Base-by-base conservation (phyloP, 1,139 yeast species). In the Geotrichum aggregatum region DNA sequence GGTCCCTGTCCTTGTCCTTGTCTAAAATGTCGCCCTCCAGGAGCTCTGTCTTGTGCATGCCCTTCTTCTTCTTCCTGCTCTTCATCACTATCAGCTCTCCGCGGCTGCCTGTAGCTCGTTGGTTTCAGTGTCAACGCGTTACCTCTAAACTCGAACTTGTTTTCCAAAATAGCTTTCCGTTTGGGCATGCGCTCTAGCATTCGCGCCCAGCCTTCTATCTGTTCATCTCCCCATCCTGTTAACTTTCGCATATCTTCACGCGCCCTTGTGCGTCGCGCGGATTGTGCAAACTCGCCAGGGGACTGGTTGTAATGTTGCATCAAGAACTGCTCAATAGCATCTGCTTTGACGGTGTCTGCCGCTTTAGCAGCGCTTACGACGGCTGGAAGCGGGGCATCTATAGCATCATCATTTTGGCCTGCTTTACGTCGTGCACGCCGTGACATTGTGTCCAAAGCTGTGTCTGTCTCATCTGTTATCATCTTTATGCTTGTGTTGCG, bases 131-230 rank as follows among this genome's bases (percentile, higher is more conserved):
- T 33, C 26, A 7, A 6, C 13, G 41, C 39, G n/a, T 43, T 44
- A 11, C 41, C 52, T 42, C 34, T 31, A 8, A 81, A 76, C 72
- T 76, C 71, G 60, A 72, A 83, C 59, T 77, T 77, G 52, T 83
- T 86, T 61, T 86, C 95, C 53, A 86, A 65, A 5, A 79, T 56
- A 57, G 76, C 76, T 42, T 47, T 51, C 35, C 86, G 72, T 49
- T 75, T 71, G 0, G 94, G 89, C 44, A 83, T 79, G 59, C 78
- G 79, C 47, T 78, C 76, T 33, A 89, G 66, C 84, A 86, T 84
- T 55, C 85, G 71, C 1, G 85, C 84, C 97, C 97, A 91, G 0
- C 96, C 96, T 71, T 91, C 97, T 44, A 91, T 79, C 66, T 88
- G 95, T 63, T 87, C 96, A 66, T 89, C 92, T 0, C 89, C 74